These are phyloP conservation scores for Bassia scoparia DNA, from an alignment of 148 eudicot species.

Conservation along the genomic window DNA sequence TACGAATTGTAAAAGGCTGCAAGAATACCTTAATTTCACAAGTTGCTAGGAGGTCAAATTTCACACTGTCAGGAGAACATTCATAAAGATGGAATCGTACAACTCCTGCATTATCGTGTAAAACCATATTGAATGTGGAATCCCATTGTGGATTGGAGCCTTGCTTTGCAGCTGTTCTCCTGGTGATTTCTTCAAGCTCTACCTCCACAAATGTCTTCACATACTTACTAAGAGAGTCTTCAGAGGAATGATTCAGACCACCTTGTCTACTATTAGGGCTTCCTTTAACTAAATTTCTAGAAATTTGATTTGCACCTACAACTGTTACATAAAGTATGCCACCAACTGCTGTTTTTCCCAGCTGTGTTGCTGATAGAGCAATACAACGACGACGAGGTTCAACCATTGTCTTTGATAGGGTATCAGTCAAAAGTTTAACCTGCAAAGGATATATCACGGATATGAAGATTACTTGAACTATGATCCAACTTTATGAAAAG, in stretches of 20 bases:
- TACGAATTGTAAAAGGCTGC: background rate
- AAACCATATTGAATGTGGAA: slow-evolving; percentile 77
- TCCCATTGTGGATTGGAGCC: slow-evolving; percentile 82
- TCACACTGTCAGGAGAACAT: slow-evolving; percentile 65
- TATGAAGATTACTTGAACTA: background rate
- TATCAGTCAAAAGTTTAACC: slow-evolving; percentile 76
- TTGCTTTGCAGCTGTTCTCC: slow-evolving; percentile 59
- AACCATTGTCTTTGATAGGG: slow-evolving; percentile 84
- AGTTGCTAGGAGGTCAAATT: slow-evolving; percentile 70
- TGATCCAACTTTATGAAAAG: no score
- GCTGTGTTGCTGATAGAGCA: slow-evolving; percentile 62
- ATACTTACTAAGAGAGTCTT: slow-evolving; percentile 43
- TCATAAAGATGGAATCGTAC: slow-evolving; percentile 74
- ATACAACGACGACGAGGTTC: slow-evolving; percentile 92
- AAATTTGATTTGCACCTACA: slow-evolving; percentile 58
- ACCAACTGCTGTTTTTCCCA: slow-evolving; percentile 78
- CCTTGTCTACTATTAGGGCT: slow-evolving; percentile 50
- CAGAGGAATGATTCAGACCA: slow-evolving; percentile 34
- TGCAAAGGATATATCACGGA: slow-evolving; percentile 26
- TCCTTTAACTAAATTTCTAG: slow-evolving; percentile 46
- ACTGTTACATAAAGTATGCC: slow-evolving; percentile 76
- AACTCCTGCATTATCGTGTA: slow-evolving; percentile 71
- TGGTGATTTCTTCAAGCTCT: slow-evolving; percentile 79
- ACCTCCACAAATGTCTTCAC: slow-evolving; percentile 87
- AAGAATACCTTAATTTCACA: slow-evolving; percentile 87